These are phyloP conservation scores for Candida sp. DNA, from an alignment of 1,139 yeast species.

Conservation along the genomic window DNA sequence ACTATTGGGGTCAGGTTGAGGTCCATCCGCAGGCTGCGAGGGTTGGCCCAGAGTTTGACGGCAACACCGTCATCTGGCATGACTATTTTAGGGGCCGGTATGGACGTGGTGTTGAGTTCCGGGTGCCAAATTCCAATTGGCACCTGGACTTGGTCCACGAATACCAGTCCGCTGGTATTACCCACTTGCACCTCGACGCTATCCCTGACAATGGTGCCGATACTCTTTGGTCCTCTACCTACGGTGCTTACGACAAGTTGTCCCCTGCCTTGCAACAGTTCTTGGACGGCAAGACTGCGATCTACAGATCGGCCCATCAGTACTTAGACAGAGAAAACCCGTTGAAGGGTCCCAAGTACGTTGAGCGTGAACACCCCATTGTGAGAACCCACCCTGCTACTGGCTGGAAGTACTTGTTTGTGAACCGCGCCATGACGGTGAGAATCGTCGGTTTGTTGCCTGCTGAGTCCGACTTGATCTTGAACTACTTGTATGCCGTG, in stretches of 20 bases:
- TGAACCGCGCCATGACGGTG: slow-evolving; percentile 39
- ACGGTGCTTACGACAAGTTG: slow-evolving; percentile 42
- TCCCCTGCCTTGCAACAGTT: slow-evolving; percentile 40
- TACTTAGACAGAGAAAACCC: slow-evolving; percentile 37
- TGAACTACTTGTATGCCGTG: slow-evolving; percentile 35
- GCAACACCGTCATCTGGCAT: slow-evolving; percentile 59
- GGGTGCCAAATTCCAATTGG: slow-evolving; percentile 19
- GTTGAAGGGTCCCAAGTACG: slow-evolving; percentile 34
- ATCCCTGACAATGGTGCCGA: slow-evolving; percentile 42
- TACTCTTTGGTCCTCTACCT: slow-evolving; percentile 40
- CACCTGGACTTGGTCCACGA: slow-evolving; percentile 42
- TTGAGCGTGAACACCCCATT: slow-evolving; percentile 44
- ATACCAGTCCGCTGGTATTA: slow-evolving; percentile 41
- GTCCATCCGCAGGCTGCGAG: slow-evolving; percentile 44
- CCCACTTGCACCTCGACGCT: slow-evolving; percentile 40
- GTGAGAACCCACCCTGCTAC: slow-evolving; percentile 49
- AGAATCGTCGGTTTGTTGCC: slow-evolving; percentile 41
- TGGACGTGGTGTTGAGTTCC: too few relatives aligned
- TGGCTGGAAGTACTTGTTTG: slow-evolving; percentile 44
- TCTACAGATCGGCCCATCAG: slow-evolving; percentile 38
- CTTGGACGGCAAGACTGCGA: slow-evolving; percentile 42
- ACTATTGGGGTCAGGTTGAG: slow-evolving; percentile 48
- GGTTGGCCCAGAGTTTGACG: slow-evolving; percentile 30
- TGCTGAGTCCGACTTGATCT: slow-evolving; percentile 33
- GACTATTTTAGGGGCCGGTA: slow-evolving; percentile 34